These are phyloP conservation scores for Breviolum minutum DNA, from an alignment of 73 alveolate genomes.

Conservation along the genomic window DNA sequence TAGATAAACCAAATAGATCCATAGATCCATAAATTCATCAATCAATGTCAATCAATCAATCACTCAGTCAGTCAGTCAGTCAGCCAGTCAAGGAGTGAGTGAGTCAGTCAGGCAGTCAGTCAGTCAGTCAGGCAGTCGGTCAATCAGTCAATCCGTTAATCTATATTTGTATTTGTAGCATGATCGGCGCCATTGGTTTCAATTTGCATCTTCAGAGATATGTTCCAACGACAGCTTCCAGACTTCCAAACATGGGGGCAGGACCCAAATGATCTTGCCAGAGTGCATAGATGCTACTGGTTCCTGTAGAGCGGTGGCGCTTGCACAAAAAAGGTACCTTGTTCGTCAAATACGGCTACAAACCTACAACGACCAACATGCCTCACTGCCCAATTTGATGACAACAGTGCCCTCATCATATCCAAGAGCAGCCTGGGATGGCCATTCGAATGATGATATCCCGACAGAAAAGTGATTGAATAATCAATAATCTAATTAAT, in stretches of 20 bases:
- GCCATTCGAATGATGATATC: slow-evolving; percentile 96
- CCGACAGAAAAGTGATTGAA: not conserved
- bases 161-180: too few relatives aligned
- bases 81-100: not conserved
- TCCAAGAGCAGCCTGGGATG: slow-evolving; percentile 98
- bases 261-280: slow-evolving; percentile 89
- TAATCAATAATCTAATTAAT: too few relatives aligned
- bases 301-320: not conserved
- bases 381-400: slow-evolving; percentile 99
- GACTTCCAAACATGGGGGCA: not conserved
- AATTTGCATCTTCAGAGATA: too few relatives aligned
- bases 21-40: too few relatives aligned
- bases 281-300: slow-evolving; percentile 92
- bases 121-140: not conserved
- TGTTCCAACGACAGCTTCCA: too few relatives aligned
- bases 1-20: too few relatives aligned
- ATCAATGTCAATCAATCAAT: too few relatives aligned
- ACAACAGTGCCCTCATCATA: slow-evolving; percentile 99
- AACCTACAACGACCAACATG: not conserved
- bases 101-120: not conserved
- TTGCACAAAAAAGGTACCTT: not conserved
- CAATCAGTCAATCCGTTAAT: too few relatives aligned
- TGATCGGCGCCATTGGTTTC: too few relatives aligned
- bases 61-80: too few relatives aligned
- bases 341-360: not conserved